Conservation (phyloP, 164 flowering plant species). For the Vitis vinifera region DNA sequence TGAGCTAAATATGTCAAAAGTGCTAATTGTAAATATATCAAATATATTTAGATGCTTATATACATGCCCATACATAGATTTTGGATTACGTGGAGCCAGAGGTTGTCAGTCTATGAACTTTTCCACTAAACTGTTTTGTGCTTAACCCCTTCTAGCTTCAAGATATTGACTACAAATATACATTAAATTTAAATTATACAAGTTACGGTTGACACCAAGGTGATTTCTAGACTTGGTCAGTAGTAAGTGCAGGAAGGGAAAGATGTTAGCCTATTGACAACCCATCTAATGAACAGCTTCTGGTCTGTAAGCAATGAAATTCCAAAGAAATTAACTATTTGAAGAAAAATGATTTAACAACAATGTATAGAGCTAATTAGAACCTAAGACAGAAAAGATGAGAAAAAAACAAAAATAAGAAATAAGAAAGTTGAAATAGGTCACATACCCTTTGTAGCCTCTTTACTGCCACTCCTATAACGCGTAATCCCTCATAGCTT, state of each 20-base stretch:
- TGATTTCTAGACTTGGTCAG: neutral
- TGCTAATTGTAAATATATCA: neutral
- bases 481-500: slow-evolving; percentile 61
- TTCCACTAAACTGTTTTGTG: too few species aligned
- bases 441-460: slow-evolving; percentile 34
- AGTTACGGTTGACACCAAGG: neutral
- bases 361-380: neutral
- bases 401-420: neutral
- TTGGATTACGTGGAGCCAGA: too few species aligned
- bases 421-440: neutral
- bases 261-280: neutral
- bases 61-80: neutral
- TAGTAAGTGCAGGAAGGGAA: neutral
- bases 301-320: neutral
- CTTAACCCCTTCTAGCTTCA: too few species aligned
- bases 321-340: neutral
- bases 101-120: too few species aligned
- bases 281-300: neutral
- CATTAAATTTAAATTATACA: too few species aligned
- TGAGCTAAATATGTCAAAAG: neutral
- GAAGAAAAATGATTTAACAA: neutral
- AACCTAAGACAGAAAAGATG: neutral
- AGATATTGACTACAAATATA: too few species aligned
- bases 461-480: slow-evolving; percentile 58
- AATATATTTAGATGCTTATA: neutral